Base-by-base conservation (phyloP, 2,329 filamentous ascomycete species). In the Xylaria sp. region DNA sequence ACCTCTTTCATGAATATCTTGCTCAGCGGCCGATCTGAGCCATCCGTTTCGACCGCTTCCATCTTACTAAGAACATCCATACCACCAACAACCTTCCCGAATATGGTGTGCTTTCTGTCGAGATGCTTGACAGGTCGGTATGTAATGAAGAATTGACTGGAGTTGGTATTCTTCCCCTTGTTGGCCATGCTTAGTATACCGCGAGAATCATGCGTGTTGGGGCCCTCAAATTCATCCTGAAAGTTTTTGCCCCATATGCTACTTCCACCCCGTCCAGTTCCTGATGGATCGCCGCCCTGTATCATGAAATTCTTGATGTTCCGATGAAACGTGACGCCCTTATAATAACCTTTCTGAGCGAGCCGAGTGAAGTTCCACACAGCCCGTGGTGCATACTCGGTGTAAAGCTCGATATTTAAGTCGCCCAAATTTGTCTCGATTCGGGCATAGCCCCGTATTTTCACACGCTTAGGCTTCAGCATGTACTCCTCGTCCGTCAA, bases 271-370 rank as follows among this genome's bases (percentile, higher is more conserved):
- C 93, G 88, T 1, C 96, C 96, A 0, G 94, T 97, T 0, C 95
- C 95, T 0, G 94, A 93, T 0, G 96, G 96, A 78, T 99, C 96
- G 46, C 96, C 96, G 52, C 95, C 95, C 80, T 99, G 96, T 48
- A 99, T 93, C 96, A 99, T 99, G 79, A 99, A 99, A 75, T 92
- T 93, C 67, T 91, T 91, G 75, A 99, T 98, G 79, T 97, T 98
- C 71, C 96, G 90, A 80, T 99, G 96, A 78, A 99, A 99, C 13
- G 87, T 81, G 1, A 97, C 91, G 72, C 88, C 89, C 61, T 89
- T 90, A 83, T 98, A 99, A 81, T 97, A 98, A 0, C 95, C 95
- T 73, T 92, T 93, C 77, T 97, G 92, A 1, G 94, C 89, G 4
- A 99, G 84, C 65, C 92, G 90, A 62, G 97, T 89, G 77, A 99